phyloP scores from a whole-genome alignment of 225 moss, liverwort and hornwort species.

The Lunularia cruciata region DNA sequence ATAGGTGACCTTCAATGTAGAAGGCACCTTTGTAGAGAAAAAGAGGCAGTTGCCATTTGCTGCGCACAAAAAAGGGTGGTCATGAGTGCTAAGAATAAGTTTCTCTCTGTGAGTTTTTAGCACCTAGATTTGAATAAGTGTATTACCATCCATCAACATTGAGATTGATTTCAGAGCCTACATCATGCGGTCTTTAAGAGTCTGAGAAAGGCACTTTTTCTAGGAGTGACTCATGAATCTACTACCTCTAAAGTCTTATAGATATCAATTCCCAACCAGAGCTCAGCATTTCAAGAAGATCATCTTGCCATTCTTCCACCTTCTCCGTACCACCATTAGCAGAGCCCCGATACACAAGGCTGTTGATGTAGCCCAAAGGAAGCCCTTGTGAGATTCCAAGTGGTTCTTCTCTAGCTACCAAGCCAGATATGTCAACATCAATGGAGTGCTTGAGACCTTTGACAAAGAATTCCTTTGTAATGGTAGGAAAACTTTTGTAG shows the following conservation, averaged over 20 bases:
- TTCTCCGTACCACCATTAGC: constrained; percentile 13
- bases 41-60: constrained; percentile 54
- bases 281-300: constrained; percentile 31
- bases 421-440: constrained; percentile 9
- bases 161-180: constrained; percentile 27
- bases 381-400: constrained; percentile 8
- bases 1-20: too few species aligned
- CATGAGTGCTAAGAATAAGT: constrained; percentile 54
- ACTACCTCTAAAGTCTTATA: background rate
- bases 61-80: constrained; percentile 68
- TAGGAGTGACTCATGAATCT: background rate
- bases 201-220: background rate
- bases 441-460: constrained; percentile 5
- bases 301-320: constrained; percentile 20
- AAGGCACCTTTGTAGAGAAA: constrained; percentile 60
- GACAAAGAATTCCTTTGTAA: too few species aligned
- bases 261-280: constrained; percentile 19
- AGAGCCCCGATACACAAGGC: constrained; percentile 15
- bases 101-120: constrained; percentile 54
- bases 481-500: too few species aligned
- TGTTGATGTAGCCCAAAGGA: background rate
- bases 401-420: constrained; percentile 20
- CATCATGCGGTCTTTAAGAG: constrained; percentile 29
- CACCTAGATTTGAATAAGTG: constrained; percentile 78
- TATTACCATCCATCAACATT: constrained; percentile 35